Evolutionary conservation across 2,329 filamentous ascomycete genomes (phyloP), one percentile per base, ranked within the genome.

Genomic region (Clonostachys solani): DNA sequence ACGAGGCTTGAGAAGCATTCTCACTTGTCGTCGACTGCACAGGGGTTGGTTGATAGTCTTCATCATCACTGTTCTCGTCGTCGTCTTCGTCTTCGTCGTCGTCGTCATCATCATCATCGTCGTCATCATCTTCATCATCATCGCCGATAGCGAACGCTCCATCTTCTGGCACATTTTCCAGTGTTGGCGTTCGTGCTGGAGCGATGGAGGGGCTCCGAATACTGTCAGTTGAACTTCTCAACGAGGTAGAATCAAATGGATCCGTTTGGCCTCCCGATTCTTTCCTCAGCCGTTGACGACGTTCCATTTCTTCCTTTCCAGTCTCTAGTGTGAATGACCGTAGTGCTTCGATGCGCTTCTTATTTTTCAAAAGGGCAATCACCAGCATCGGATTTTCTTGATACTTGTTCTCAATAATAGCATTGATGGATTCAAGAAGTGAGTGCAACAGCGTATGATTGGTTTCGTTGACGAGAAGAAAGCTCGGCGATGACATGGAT

Each of bases 401-500:
- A 60, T 89, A 94, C 59, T 95, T 86, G 62, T 96, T 89, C 66
- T 97, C 94, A 36, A 97, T 74, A 40, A 96, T 87, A 3, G 89
- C 83, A 61, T 94, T 96, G 60, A 97, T 84, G 0, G 90, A 92
- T 60, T 96, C 90, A 10, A 99, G 74, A 23, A 97, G 69, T 0
- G 91, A 92, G 43, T 83, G 80, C 7, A 99, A 74, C 5, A 97
- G 78, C 33, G 75, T 72, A 61, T 97, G 89, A 54, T 99, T 99
- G 36, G 81, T 87, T 49, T 99, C 94, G 57, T 96, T 97, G 8
- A 89, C 90, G 16, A 97, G 74, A 10, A 99, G 72, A 62, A 97
- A 99, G 33, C 88, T 90, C 0, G 94, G 92, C 1, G 91, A 89
- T 9, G 92, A 95, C 88, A 97, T 95, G 34, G 89, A 94, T 5